Percentiles rank a stretch among this genome's conserved stretches.
Conservation (phyloP, 192 early-diverging fungal genomes). For the Obelidium mucronatum region DNA sequence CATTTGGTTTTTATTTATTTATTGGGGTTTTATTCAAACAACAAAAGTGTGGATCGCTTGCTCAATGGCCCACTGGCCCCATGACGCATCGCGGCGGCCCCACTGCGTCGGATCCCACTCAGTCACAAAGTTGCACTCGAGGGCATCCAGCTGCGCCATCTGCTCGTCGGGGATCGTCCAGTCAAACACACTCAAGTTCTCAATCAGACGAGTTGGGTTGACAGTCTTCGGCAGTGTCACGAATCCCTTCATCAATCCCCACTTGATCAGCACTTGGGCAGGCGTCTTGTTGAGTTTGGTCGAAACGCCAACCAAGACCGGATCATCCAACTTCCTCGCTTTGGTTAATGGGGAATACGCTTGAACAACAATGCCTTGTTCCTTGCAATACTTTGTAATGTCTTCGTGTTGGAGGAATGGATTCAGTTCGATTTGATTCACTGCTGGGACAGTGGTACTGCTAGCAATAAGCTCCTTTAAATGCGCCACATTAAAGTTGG, state of each 20-base stretch:
- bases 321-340: constrained; percentile 49
- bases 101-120: constrained; percentile 41
- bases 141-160: constrained; percentile 60
- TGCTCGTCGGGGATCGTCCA: constrained; percentile 64
- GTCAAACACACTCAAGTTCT: constrained; percentile 68
- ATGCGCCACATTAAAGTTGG: constrained; percentile 67
- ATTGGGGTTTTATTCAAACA: background rate
- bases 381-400: constrained; percentile 75
- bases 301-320: constrained; percentile 56
- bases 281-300: constrained; percentile 60
- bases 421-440: constrained; percentile 88
- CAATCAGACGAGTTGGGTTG: constrained; percentile 54
- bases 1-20: background rate
- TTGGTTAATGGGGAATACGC: constrained; percentile 79
- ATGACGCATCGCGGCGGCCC: background rate
- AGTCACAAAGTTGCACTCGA: constrained; percentile 59
- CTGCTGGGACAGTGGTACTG: constrained; percentile 78
- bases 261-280: constrained; percentile 66
- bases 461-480: constrained; percentile 67
- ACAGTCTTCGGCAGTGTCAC: constrained; percentile 67
- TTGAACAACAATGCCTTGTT: constrained; percentile 75
- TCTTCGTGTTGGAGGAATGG: constrained; percentile 74
- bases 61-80: background rate
- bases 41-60: background rate
- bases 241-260: constrained; percentile 65